phyloP scores from a whole-genome alignment of 192 early-diverging fungal species.

The Spizellomyces punctatus region DNA sequence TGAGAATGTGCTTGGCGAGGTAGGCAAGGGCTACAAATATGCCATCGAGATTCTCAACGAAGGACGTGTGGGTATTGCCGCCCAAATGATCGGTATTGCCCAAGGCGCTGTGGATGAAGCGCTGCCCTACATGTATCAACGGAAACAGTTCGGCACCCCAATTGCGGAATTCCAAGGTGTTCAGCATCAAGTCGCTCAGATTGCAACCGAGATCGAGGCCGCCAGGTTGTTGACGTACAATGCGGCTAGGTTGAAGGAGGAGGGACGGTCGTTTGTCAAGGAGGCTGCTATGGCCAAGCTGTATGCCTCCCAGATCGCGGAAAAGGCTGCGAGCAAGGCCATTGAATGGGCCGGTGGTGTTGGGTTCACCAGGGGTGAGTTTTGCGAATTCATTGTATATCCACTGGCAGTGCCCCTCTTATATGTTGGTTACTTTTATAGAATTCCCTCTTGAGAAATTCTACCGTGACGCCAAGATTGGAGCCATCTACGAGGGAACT shows the following conservation, averaged over 20 bases:
- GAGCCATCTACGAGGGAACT: constrained; percentile 87
- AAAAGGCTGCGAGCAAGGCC: constrained; percentile 81
- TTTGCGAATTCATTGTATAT: background rate
- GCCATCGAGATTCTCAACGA: constrained; percentile 99
- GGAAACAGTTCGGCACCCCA: constrained; percentile 86
- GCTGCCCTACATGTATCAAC: constrained; percentile 90
- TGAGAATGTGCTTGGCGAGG: constrained; percentile 85
- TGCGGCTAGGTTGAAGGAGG: constrained; percentile 92
- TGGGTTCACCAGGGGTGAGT: constrained; percentile 80
- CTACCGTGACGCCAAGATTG: constrained; percentile 96
- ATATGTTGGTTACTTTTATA: too few species aligned
- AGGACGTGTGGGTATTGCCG: constrained; percentile 97
- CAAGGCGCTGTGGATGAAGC: constrained; percentile 90
- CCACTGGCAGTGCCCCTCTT: too few species aligned
- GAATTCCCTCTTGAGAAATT: constrained; percentile 84
- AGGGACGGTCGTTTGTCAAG: constrained; percentile 88
- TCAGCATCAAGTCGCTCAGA: constrained; percentile 79
- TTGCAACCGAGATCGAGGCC: constrained; percentile 94
- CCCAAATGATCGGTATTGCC: constrained; percentile 96
- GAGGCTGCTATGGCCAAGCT: constrained; percentile 99
- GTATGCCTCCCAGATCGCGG: constrained; percentile 93
- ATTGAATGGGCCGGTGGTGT: constrained; percentile 99
- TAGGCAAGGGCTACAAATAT: constrained; percentile 97
- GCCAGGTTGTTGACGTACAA: constrained; percentile 96
- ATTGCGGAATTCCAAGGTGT: constrained; percentile 92